A percentile compares a stretch with the other conserved stretches of the same genome.
Conservation (phyloP, 1,284 basidiomycete genomes). For the Ganoderma lingzhi region DNA sequence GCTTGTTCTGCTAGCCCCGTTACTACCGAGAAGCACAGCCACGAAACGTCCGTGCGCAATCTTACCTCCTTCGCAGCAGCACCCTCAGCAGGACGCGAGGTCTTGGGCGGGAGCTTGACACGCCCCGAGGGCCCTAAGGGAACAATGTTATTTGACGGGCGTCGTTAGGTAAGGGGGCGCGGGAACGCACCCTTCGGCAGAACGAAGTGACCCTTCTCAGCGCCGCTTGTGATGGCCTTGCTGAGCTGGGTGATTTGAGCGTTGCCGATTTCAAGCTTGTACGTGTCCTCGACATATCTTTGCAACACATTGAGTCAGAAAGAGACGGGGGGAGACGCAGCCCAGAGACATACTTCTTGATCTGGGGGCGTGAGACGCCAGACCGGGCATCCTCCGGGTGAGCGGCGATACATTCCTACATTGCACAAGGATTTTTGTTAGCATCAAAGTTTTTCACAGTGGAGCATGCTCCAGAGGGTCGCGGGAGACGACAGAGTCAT, state of each 20-base stretch:
- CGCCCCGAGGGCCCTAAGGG: constrained; percentile 74
- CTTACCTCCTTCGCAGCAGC: constrained; percentile 75
- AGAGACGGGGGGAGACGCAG: constrained; percentile 11
- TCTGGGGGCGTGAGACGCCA: constrained; percentile 90
- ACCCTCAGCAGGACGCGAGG: constrained; percentile 53
- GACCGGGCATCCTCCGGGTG: constrained; percentile 81
- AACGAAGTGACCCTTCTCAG: constrained; percentile 81
- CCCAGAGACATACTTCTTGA: constrained; percentile 80
- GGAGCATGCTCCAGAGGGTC: constrained; percentile 5
- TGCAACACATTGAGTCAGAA: constrained; percentile 19
- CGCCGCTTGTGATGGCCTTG: constrained; percentile 83
- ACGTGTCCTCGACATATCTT: constrained; percentile 81
- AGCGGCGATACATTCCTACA: constrained; percentile 82
- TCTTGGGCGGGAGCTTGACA: constrained; percentile 85
- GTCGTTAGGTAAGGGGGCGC: constrained; percentile 14
- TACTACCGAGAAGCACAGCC: constrained; percentile 29
- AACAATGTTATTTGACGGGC: constrained; percentile 20
- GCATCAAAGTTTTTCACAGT: not conserved
- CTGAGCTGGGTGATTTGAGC: constrained; percentile 85
- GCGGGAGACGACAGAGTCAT: not conserved
- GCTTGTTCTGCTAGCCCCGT: constrained; percentile 60
- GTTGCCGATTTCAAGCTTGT: constrained; percentile 80
- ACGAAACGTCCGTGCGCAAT: constrained; percentile 6
- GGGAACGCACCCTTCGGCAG: constrained; percentile 82
- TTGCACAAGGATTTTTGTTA: not conserved